phyloP scores from a whole-genome alignment of 1,139 yeast species.

The Geotrichum bryndzae region DNA sequence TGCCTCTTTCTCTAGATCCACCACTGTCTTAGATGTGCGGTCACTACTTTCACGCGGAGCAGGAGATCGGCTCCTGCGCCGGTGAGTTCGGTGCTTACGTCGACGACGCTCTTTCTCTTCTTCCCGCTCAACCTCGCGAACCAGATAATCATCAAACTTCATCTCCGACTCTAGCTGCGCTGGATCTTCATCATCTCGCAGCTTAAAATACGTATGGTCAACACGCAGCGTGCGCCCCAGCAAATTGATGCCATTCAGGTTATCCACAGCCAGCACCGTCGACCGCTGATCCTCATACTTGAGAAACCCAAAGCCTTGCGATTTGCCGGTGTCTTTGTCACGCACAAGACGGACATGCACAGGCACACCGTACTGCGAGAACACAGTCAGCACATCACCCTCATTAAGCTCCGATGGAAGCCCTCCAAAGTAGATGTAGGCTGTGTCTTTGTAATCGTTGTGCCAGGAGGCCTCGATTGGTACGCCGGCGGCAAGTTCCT shows the following conservation, averaged over 20 bases:
- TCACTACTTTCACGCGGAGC: neutral
- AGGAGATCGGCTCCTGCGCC: neutral
- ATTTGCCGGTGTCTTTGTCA: slow-evolving; percentile 60
- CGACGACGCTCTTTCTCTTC: neutral
- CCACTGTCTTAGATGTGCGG: neutral
- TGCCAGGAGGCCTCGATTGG: slow-evolving; percentile 77
- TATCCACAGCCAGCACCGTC: slow-evolving; percentile 81
- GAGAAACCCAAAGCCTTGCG: slow-evolving; percentile 74
- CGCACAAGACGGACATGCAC: slow-evolving; percentile 68
- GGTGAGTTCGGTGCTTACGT: neutral
- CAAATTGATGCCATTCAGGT: slow-evolving; percentile 65
- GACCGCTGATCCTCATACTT: slow-evolving; percentile 80
- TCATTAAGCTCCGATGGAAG: slow-evolving; percentile 60
- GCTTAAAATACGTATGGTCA: slow-evolving; percentile 67
- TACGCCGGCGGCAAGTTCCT: slow-evolving; percentile 59
- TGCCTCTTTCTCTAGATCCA: slow-evolving; percentile 12
- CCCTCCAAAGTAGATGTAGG: slow-evolving; percentile 64
- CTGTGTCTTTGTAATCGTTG: slow-evolving; percentile 68
- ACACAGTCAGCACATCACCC: slow-evolving; percentile 67
- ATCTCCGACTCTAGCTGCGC: slow-evolving; percentile 9
- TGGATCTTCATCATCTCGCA: slow-evolving; percentile 45
- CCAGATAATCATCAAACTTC: slow-evolving; percentile 34
- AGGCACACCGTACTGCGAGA: slow-evolving; percentile 88
- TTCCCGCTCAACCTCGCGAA: slow-evolving; percentile 6
- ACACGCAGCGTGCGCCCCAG: slow-evolving; percentile 57